These are phyloP conservation scores for Ganoderma multipileum DNA, from an alignment of 1,284 basidiomycete genomes.

Conservation along the genomic window DNA sequence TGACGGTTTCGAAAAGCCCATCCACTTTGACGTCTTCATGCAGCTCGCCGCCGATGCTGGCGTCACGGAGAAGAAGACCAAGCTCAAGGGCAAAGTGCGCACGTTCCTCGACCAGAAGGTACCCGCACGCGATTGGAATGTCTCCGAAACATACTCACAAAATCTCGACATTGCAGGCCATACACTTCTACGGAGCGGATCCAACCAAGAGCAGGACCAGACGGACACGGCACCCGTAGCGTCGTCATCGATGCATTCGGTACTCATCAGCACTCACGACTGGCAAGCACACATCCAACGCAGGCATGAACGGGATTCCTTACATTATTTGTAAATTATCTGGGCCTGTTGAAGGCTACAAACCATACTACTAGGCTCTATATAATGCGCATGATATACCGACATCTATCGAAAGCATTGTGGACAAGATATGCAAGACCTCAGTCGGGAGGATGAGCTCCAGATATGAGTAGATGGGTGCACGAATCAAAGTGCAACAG, in stretches of 20 bases:
- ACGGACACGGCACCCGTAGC: slow-evolving; percentile 31
- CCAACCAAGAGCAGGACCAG: slow-evolving; percentile 34
- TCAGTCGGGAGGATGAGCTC: neutral
- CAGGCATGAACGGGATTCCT: slow-evolving; percentile 5
- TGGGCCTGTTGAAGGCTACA: slow-evolving; percentile 36
- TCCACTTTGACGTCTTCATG: slow-evolving; percentile 63
- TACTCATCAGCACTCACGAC: neutral
- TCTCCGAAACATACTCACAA: neutral
- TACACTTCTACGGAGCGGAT: slow-evolving; percentile 56
- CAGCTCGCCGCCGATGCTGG: slow-evolving; percentile 42
- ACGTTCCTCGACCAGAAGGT: slow-evolving; percentile 68
- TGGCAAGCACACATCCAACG: neutral
- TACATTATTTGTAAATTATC: slow-evolving; percentile 32
- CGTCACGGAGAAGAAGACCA: slow-evolving; percentile 34
- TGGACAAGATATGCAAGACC: neutral
- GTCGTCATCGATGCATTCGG: neutral
- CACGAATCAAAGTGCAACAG: slow-evolving; percentile 54
- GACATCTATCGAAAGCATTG: neutral
- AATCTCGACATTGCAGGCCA: slow-evolving; percentile 45
- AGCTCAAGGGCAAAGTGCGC: slow-evolving; percentile 49
- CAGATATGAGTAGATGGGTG: neutral
- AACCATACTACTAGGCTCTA: slow-evolving; percentile 19
- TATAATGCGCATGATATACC: neutral
- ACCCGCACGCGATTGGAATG: slow-evolving; percentile 10
- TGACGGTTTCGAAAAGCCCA: slow-evolving; percentile 52